Base-by-base conservation (phyloP, 2,329 filamentous ascomycete species). In the Pseudogymnoascus sp. region DNA sequence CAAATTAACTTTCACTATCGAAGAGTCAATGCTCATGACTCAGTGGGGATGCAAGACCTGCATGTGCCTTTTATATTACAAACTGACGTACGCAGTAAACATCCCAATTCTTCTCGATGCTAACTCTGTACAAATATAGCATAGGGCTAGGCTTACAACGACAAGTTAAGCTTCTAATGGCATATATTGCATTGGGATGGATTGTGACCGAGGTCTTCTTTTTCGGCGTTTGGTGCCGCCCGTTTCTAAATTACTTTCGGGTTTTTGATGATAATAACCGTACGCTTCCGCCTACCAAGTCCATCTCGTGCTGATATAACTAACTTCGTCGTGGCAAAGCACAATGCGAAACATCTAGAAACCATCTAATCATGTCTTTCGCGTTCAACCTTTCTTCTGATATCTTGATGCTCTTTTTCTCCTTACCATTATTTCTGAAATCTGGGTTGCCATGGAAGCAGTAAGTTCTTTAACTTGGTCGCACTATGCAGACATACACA, bases 1-100 rank as follows among this genome's bases (percentile, higher is more conserved):
- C 50, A 87, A 87, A 75, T 79, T 83, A 74, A 83, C 86, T 0
- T 74, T 86, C 37, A 78, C 85, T 7, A 80, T 82, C 2, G 84
- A 87, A 65, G 77, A 86, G 70, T 78, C 80, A 67, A 87, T 88
- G 74, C 74, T 86, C 16, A 74, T 83, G 59, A 78, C 80, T 8
- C 80, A 81, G 30, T 85, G 81, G 78, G 70, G 74, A 0, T 75
- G 83, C 64, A 86, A 86, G 68, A 70, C 74, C 7, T 85, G 82
- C 66, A 73, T 86, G 64, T 37, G 34, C 14, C 34, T 37, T n/a
- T 37, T 37, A 37, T 37, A 37, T n/a, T n/a, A 37, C 34, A 79
- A 81, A 47, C 72, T 85, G 62, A 82, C 80, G 73, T 79, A 60
- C 61, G 76, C 73, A 11, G 0, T 30, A 32, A 18, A 43, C 38